Conservation (phyloP, 1,139 yeast species). For the Geotrichum phurueaensis region DNA sequence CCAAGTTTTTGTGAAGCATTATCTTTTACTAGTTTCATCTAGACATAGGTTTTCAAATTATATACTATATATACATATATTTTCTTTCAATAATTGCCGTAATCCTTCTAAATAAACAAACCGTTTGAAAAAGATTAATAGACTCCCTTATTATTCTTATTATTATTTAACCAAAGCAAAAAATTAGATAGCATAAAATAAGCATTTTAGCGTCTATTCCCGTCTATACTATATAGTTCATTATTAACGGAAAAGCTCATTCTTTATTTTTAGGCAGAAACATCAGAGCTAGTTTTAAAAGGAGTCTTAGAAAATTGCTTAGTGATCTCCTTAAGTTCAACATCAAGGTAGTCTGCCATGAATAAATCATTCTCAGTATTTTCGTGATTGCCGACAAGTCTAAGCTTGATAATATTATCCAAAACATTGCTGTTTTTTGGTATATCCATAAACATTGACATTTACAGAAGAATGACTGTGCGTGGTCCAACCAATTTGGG, state of each 20-base stretch:
- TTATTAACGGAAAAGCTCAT: background rate
- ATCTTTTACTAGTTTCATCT: no score
- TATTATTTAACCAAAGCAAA: background rate
- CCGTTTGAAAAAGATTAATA: no score
- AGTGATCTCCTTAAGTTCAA: constrained; percentile 50
- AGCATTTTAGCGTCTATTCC: background rate
- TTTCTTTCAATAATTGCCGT: no score
- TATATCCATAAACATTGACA: constrained; percentile 72
- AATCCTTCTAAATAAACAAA: no score
- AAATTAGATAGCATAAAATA: background rate
- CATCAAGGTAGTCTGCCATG: constrained; percentile 54
- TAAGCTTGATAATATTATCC: constrained; percentile 31
- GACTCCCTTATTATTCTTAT: background rate
- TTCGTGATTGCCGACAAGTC: constrained; percentile 48
- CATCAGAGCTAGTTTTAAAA: background rate
- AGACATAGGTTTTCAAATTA: no score
- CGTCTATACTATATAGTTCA: no score
- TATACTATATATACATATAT: no score
- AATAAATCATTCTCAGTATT: constrained; percentile 76
- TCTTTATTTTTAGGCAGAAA: background rate
- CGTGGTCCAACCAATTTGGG: constrained; percentile 82
- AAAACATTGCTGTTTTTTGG: constrained; percentile 45
- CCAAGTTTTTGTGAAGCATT: no score
- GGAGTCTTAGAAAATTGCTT: constrained; percentile 20
- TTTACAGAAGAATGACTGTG: constrained; percentile 90